Evolutionary conservation across 306 rosid genomes (phyloP).

Genomic region (Cucumis melo): DNA sequence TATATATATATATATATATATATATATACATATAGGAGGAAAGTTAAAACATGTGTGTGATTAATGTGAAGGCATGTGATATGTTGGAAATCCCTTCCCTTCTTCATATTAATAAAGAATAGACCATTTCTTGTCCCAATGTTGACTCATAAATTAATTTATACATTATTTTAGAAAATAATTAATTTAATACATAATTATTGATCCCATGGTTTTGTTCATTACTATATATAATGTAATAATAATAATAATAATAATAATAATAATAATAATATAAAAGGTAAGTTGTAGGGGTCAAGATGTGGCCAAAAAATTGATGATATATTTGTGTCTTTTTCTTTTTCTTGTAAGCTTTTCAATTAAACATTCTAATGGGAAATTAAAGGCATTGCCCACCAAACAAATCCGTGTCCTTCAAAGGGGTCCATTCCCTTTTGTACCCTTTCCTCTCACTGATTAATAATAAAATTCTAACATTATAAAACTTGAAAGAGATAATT

Average conservation of each 20-base stretch:
- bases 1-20: too few species aligned
- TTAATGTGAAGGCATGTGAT: slow-evolving; percentile 71
- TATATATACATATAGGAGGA: too few species aligned
- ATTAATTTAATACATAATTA: slow-evolving; percentile 9
- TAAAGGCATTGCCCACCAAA: not conserved
- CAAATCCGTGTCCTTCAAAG: not conserved
- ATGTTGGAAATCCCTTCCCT: slow-evolving; percentile 25
- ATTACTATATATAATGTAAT: not conserved
- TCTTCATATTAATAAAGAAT: slow-evolving; percentile 30
- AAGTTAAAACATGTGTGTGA: slow-evolving; percentile 12
- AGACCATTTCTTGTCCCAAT: slow-evolving; percentile 40
- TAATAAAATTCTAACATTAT: too few species aligned
- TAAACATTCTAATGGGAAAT: slow-evolving; percentile 21
- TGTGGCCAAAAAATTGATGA: slow-evolving; percentile 22
- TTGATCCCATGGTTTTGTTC: slow-evolving; percentile 1
- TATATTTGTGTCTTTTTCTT: slow-evolving; percentile 24
- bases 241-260: not conserved
- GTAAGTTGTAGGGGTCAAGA: slow-evolving; percentile 29
- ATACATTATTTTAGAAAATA: not conserved
- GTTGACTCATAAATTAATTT: not conserved
- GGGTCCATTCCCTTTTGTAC: not conserved
- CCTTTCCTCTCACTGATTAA: not conserved
- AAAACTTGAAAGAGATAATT: not conserved
- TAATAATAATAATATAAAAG: not conserved
- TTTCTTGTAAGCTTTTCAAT: slow-evolving; percentile 9